phyloP scores from a whole-genome alignment of 805 yeast species.

The Scheffersomyces spartinae region DNA sequence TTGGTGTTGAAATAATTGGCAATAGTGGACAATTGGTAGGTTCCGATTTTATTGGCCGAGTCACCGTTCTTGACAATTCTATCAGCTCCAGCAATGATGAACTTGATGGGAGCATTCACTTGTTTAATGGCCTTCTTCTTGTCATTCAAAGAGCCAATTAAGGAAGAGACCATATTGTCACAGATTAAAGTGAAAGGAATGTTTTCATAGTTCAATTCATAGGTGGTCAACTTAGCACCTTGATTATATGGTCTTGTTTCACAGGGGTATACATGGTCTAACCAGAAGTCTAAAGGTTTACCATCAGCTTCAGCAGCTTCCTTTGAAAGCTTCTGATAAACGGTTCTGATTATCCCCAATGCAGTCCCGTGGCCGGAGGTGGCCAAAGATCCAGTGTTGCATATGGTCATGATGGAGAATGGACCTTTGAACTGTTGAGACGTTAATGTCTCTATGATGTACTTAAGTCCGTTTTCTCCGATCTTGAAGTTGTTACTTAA shows the following conservation, averaged over 20 bases:
- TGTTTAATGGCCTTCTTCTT: slow-evolving; percentile 8
- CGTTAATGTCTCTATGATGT: slow-evolving; percentile 37
- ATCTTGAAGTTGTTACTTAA: slow-evolving; percentile 64
- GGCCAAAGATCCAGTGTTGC: slow-evolving; percentile 94
- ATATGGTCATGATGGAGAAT: slow-evolving; percentile 78
- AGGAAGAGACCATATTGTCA: slow-evolving; percentile 83
- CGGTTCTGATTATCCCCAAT: slow-evolving; percentile 76
- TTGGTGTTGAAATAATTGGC: slow-evolving; percentile 37
- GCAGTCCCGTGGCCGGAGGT: slow-evolving; percentile 98
- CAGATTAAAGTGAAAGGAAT: slow-evolving; percentile 85
- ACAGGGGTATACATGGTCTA: slow-evolving; percentile 71
- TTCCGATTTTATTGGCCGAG: slow-evolving; percentile 93
- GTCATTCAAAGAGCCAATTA: slow-evolving; percentile 38
- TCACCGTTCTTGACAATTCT: slow-evolving; percentile 90
- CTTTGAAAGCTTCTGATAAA: slow-evolving; percentile 32
- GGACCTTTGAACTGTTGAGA: slow-evolving; percentile 45
- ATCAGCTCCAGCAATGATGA: slow-evolving; percentile 91
- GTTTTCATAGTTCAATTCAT: slow-evolving; percentile 72
- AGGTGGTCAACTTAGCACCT: slow-evolving; percentile 89
- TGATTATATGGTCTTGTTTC: slow-evolving; percentile 97
- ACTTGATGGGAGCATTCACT: slow-evolving; percentile 57
- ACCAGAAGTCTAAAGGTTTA: slow-evolving; percentile 24
- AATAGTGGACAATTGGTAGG: slow-evolving; percentile 73
- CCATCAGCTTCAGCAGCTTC: slow-evolving; percentile 10
- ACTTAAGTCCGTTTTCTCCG: slow-evolving; percentile 74